Percentiles rank a stretch among this genome's conserved stretches.
Evolutionary conservation across 202 grass and related monocot genomes (phyloP).

Genomic region (Thinopyrum obtusiflorum): DNA sequence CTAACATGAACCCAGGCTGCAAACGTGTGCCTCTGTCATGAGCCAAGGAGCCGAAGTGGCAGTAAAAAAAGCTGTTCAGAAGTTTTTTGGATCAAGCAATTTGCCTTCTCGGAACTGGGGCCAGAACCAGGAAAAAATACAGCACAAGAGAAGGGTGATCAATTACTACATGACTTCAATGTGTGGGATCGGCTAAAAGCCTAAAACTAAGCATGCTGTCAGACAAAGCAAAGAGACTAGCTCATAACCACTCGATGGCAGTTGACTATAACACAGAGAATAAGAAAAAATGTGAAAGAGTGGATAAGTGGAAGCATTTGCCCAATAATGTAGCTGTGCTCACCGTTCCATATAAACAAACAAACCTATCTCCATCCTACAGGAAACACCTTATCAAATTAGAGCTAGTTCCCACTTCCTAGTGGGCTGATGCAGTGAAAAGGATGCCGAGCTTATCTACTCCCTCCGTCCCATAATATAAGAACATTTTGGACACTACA

Average conservation of each 20-base stretch:
- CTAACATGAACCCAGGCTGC: background rate
- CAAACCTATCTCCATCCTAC: slow-evolving; percentile 18
- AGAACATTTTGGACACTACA: too few species aligned
- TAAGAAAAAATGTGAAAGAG: background rate
- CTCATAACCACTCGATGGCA: background rate
- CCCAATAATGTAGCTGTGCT: background rate
- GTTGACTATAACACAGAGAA: background rate
- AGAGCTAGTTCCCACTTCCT: slow-evolving; percentile 18
- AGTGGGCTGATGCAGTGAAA: slow-evolving; percentile 29
- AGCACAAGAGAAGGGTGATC: background rate
- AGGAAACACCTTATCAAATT: slow-evolving; percentile 5
- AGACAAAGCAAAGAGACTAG: slow-evolving; percentile 12
- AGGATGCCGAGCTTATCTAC: slow-evolving; percentile 26
- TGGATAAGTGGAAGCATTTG: background rate
- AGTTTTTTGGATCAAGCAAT: background rate
- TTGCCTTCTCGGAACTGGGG: background rate
- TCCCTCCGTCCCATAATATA: too few species aligned
- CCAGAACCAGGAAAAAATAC: background rate
- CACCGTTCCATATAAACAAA: slow-evolving; percentile 11
- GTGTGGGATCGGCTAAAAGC: background rate
- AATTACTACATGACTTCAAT: slow-evolving; percentile 7
- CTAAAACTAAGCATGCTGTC: slow-evolving; percentile 15
- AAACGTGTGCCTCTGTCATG: background rate
- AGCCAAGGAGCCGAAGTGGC: background rate
- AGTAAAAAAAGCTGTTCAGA: background rate